Evolutionary conservation across 345 rosid genomes (phyloP).

Genomic region (Eucalyptus cladocalyx): DNA sequence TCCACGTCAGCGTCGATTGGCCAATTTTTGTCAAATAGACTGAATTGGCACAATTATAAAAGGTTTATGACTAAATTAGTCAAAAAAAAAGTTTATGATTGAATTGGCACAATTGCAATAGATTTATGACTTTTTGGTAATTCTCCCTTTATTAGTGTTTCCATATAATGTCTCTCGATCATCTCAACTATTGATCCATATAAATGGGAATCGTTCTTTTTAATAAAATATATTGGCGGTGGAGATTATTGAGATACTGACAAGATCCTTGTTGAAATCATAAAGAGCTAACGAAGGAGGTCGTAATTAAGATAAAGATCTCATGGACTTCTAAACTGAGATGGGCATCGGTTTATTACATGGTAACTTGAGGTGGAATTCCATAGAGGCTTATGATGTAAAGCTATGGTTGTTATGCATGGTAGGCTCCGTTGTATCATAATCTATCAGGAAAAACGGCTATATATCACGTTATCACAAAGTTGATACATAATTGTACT

Average conservation of each 20-base stretch:
- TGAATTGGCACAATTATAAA: too few species aligned
- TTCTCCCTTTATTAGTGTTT: too few species aligned
- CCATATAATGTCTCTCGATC: not conserved
- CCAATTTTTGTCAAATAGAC: too few species aligned
- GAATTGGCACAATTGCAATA: too few species aligned
- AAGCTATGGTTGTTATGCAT: too few species aligned
- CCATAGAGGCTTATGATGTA: not conserved
- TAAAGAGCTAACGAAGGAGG: not conserved
- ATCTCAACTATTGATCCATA: not conserved
- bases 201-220: not conserved
- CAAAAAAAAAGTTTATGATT: too few species aligned
- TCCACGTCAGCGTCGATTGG: too few species aligned
- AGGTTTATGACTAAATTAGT: too few species aligned
- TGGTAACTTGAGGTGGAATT: too few species aligned
- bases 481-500: not conserved
- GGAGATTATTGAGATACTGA: not conserved
- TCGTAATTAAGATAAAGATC: too few species aligned
- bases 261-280: not conserved
- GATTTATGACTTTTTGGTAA: too few species aligned
- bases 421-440: not conserved
- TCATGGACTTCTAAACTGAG: not conserved
- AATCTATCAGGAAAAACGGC: not conserved
- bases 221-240: not conserved
- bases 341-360: not conserved
- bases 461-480: not conserved